These are phyloP conservation scores for Ascomycota sp. DNA, from an alignment of 2,329 filamentous ascomycete species.

Conservation along the genomic window DNA sequence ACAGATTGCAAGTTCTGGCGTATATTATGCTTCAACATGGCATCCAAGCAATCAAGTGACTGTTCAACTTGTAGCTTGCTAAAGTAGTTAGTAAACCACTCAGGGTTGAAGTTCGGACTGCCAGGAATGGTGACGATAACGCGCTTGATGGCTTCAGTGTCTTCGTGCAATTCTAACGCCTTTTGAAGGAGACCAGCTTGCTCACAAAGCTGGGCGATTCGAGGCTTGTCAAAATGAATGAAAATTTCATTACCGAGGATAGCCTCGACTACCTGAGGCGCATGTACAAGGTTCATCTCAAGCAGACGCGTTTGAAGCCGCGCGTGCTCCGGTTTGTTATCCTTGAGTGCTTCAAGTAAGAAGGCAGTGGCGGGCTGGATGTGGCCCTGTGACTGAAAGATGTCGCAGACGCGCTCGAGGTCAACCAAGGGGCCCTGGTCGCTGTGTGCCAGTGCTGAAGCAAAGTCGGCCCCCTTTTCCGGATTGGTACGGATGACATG, in stretches of 20 bases:
- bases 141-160: constrained; percentile 75
- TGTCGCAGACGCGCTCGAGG: constrained; percentile 84
- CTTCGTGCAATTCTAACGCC: constrained; percentile 87
- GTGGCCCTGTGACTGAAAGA: constrained; percentile 97
- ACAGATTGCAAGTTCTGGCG: constrained; percentile 91
- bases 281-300: constrained; percentile 95
- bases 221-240: constrained; percentile 80
- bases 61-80: constrained; percentile 89
- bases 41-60: constrained; percentile 80
- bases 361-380: constrained; percentile 97
- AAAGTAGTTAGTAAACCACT: constrained; percentile 86
- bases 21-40: constrained; percentile 93
- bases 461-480: constrained; percentile 89
- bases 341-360: constrained; percentile 82
- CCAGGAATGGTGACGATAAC: constrained; percentile 65
- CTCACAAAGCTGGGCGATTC: constrained; percentile 81
- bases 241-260: constrained; percentile 98
- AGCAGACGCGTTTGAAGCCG: constrained; percentile 83
- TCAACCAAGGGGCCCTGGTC: constrained; percentile 77
- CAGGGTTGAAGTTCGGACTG: constrained; percentile 67
- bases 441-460: constrained; percentile 75
- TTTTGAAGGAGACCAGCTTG: constrained; percentile 72
- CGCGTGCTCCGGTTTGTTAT: constrained; percentile 84
- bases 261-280: constrained; percentile 91
- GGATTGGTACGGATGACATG: constrained; percentile 82